Base-by-base conservation (phyloP, 352 stramenopile species). In the Phytophthora multivora region DNA sequence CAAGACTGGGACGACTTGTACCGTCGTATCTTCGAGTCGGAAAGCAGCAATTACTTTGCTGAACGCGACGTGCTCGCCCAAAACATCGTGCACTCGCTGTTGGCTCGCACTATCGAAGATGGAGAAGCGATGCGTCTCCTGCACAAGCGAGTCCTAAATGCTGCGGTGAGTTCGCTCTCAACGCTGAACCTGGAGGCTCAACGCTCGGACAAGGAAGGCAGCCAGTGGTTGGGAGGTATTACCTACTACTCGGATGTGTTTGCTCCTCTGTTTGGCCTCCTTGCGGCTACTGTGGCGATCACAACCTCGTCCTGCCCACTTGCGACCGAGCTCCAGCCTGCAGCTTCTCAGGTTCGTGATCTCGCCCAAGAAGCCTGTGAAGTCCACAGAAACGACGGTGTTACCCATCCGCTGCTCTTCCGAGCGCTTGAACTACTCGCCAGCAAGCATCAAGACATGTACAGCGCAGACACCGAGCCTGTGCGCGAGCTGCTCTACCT, bases 41-140 rank as follows among this genome's bases (percentile, higher is more conserved):
- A 93, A 61, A 89, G 80, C 64, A 85, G 70, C 63, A 93, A 93
- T 52, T 93, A 88, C 54, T 93, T 88, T 48, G 79, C 73, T 25
- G 82, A 93, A 48, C 39, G 49, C 0, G 85, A 91, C 30, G 61
- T 89, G 15, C 41, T 88, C 23, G 82, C 80, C 13, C 85, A 93
- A 56, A 77, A 90, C 26, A 68, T 77, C 21, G 59, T 79, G 8
- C 74, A 72, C 55, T 71, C 78, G 31, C 33, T 88, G 35, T 60
- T 84, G 13, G 68, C 40, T 47, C 50, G 60, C 50, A 59, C 71
- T 4, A 41, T 33, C 30, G 59, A 46, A 6, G 43, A 64, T 41
- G 33, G 50, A 23, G 51, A 53, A n/a, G 43, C 67, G 23, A 59
- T 59, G 13, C 56, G 41, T 5, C 33, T 18, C 8, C 58, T 86